Evolutionary conservation across 2,329 filamentous ascomycete genomes (phyloP).

Genomic region (Akanthomyces uredinophilus): DNA sequence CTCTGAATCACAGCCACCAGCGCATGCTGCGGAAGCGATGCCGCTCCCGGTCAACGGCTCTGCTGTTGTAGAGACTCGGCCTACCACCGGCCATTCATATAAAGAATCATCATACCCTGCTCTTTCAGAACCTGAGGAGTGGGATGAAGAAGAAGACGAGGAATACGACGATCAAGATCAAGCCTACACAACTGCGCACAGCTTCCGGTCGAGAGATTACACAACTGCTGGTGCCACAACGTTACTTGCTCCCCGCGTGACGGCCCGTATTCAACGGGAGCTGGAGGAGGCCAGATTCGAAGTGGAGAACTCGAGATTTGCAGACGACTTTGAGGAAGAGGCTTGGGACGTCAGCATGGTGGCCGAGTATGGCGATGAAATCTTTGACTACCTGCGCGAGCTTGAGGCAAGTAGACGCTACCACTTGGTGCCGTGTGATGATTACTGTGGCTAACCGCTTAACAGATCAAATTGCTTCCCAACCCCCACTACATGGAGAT

Average conservation of each 20-base stretch:
- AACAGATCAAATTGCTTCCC: slow-evolving; percentile 71
- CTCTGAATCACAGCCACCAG: slow-evolving; percentile 19
- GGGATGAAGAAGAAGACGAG: slow-evolving; percentile 75
- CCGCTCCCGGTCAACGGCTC: background rate
- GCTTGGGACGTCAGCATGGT: slow-evolving; percentile 96
- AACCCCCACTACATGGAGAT: slow-evolving; percentile 94
- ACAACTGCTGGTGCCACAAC: slow-evolving; percentile 48
- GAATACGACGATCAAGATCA: slow-evolving; percentile 54
- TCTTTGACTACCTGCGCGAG: slow-evolving; percentile 85
- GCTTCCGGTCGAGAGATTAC: slow-evolving; percentile 64
- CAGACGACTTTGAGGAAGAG: slow-evolving; percentile 82
- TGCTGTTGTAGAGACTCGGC: background rate
- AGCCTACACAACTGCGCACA: slow-evolving; percentile 73
- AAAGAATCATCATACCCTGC: slow-evolving; percentile 18
- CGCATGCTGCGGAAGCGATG: slow-evolving; percentile 4
- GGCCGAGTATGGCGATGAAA: slow-evolving; percentile 91
- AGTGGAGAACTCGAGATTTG: slow-evolving; percentile 63
- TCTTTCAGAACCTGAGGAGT: slow-evolving; percentile 55
- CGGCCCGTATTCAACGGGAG: slow-evolving; percentile 64
- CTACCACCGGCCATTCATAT: slow-evolving; percentile 3
- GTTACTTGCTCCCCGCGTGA: slow-evolving; percentile 68
- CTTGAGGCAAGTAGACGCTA: slow-evolving; percentile 62
- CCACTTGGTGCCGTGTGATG: background rate
- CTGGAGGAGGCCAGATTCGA: slow-evolving; percentile 59
- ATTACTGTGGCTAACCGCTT: slow-evolving; percentile 22